Conservation (phyloP, 2,329 filamentous ascomycete genomes). For the Trichoderma sp. region DNA sequence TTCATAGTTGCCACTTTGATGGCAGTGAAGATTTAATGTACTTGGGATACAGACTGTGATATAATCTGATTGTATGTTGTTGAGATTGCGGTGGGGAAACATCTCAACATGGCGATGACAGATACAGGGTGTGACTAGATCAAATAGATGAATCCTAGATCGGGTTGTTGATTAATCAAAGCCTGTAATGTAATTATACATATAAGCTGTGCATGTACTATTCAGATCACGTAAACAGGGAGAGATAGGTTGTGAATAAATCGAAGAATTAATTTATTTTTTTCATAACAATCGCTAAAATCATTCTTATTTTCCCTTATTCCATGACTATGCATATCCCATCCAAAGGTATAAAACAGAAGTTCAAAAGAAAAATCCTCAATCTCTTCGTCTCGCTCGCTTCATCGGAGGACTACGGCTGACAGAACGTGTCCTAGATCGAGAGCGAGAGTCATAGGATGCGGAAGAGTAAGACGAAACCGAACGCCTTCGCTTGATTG, state of each 20-base stretch:
- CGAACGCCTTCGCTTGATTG: constrained; percentile 34
- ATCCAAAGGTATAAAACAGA: not conserved
- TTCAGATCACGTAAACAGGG: not conserved
- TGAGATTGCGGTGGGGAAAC: too few species aligned
- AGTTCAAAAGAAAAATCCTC: constrained; percentile 17
- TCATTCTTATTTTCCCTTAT: not conserved
- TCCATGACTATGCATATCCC: not conserved
- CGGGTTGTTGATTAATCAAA: too few species aligned
- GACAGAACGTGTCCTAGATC: constrained; percentile 37
- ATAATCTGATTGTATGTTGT: not conserved
- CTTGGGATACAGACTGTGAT: too few species aligned
- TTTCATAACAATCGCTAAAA: not conserved
- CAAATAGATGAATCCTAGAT: not conserved
- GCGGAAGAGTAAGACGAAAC: not conserved
- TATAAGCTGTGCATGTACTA: too few species aligned
- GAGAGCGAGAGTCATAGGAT: not conserved
- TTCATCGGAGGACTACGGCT: constrained; percentile 34
- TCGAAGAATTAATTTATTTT: not conserved
- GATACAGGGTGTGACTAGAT: not conserved
- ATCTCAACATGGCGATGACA: too few species aligned
- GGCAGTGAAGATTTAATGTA: not conserved
- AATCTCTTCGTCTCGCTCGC: constrained; percentile 39
- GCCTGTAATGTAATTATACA: too few species aligned
- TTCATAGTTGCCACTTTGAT: not conserved
- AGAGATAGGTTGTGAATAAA: not conserved